These are phyloP conservation scores for Talaromyces adpressus DNA, from an alignment of 495 filamentous ascomycete species.

Conservation along the genomic window DNA sequence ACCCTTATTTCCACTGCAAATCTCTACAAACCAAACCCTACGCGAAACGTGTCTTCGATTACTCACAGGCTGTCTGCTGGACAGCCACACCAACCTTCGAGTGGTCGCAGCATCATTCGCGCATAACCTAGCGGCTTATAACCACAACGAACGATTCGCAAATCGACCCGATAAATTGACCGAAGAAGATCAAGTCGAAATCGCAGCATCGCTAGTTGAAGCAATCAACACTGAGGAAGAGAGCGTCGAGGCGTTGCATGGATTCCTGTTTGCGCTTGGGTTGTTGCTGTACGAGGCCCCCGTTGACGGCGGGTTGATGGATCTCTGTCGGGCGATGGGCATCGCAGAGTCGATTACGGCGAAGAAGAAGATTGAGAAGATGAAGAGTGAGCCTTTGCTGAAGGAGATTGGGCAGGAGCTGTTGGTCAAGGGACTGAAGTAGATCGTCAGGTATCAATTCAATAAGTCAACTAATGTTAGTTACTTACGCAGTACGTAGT, in stretches of 20 bases:
- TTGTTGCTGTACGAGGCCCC: constrained; percentile 64
- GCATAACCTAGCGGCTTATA: constrained; percentile 70
- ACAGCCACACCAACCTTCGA: constrained; percentile 48
- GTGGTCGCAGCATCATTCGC: constrained; percentile 76
- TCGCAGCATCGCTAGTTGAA: constrained; percentile 71
- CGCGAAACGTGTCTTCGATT: constrained; percentile 32
- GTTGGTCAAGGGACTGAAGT: constrained; percentile 30
- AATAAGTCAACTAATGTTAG: too few species aligned
- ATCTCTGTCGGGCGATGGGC: constrained; percentile 68
- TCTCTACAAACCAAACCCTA: constrained; percentile 27
- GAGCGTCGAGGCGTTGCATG: constrained; percentile 64
- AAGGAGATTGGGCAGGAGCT: constrained; percentile 50
- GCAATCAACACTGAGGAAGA: constrained; percentile 60
- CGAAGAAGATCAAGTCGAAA: constrained; percentile 67
- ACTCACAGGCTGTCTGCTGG: constrained; percentile 47
- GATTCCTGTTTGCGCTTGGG: constrained; percentile 65
- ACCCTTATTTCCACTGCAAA: constrained; percentile 38
- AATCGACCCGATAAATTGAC: constrained; percentile 51
- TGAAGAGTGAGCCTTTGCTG: constrained; percentile 50
- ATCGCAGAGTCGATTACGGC: constrained; percentile 49
- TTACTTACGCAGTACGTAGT: too few species aligned
- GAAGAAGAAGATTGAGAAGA: constrained; percentile 41
- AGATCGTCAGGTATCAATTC: neutral
- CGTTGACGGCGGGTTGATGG: constrained; percentile 60
- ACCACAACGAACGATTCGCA: constrained; percentile 55